These are phyloP conservation scores for Asclepias syriaca DNA, from an alignment of 257 asterid genomes.

Conservation along the genomic window DNA sequence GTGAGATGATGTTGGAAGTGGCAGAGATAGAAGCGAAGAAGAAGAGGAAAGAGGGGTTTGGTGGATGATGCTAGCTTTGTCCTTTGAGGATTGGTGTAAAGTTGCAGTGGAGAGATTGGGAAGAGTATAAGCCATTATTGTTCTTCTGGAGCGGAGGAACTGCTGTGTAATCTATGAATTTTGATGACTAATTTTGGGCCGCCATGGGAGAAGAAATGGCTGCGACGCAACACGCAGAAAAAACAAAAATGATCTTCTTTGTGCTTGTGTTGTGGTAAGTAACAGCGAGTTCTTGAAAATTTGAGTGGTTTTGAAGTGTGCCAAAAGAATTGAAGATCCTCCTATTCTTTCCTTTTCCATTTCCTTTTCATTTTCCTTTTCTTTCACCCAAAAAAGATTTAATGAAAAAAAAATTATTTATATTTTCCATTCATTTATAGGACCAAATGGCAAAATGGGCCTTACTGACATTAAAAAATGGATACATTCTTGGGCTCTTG, in stretches of 20 bases:
- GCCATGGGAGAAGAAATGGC: background rate
- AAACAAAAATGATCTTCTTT: slow-evolving; percentile 9
- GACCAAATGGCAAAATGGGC: no score
- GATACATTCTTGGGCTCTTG: no score
- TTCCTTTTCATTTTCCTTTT: background rate
- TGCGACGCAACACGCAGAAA: background rate
- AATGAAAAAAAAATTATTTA: no score
- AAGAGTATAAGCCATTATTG: slow-evolving; percentile 58
- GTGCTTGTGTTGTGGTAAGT: background rate
- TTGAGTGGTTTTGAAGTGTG: slow-evolving; percentile 24
- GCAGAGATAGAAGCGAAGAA: background rate
- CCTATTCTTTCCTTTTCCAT: no score
- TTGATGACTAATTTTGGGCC: background rate
- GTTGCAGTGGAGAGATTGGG: slow-evolving; percentile 66
- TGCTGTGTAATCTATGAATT: no score
- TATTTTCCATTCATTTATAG: no score
- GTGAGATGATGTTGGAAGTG: slow-evolving; percentile 17
- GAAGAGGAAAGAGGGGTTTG: slow-evolving; percentile 12
- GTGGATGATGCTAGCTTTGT: slow-evolving; percentile 31
- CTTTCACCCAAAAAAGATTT: no score
- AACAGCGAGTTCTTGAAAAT: background rate
- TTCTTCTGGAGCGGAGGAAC: no score
- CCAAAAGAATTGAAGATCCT: background rate
- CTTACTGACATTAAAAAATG: no score
- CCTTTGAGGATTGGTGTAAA: slow-evolving; percentile 34